Percentiles rank a stretch among this genome's conserved stretches.
Evolutionary conservation across 371 early-diverging fungal genomes (phyloP).

Genomic region (Polyrhizophydium stewartii): DNA sequence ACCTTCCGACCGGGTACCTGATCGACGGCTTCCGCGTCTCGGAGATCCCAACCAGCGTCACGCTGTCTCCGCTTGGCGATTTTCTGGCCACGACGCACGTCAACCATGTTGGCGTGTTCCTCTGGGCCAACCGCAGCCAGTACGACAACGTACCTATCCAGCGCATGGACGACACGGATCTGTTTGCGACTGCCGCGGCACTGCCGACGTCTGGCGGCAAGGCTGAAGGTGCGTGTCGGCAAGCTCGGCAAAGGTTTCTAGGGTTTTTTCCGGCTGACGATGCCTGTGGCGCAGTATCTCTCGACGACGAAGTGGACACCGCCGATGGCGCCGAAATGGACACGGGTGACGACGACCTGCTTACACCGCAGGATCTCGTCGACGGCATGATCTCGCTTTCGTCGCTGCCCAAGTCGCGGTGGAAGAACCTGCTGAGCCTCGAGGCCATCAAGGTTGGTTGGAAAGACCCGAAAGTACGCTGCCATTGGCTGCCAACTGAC

Average conservation of each 20-base stretch:
- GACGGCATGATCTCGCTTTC: constrained; percentile 84
- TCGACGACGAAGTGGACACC: constrained; percentile 5
- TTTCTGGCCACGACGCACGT: constrained; percentile 90
- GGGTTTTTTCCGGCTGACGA: too few relatives aligned
- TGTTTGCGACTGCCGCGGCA: constrained; percentile 7
- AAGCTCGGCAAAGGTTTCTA: too few relatives aligned
- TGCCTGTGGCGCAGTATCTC: background rate
- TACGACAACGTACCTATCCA: constrained; percentile 64
- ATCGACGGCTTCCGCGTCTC: constrained; percentile 73
- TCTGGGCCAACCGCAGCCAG: constrained; percentile 86
- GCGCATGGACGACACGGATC: constrained; percentile 58
- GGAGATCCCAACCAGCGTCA: constrained; percentile 74
- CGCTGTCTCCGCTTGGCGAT: constrained; percentile 88
- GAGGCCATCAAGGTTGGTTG: constrained; percentile 79
- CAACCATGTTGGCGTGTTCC: constrained; percentile 82
- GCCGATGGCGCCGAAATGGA: constrained; percentile 6
- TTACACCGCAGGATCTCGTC: constrained; percentile 60
- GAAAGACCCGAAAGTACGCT: background rate
- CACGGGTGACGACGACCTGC: background rate
- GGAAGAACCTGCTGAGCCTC: constrained; percentile 84
- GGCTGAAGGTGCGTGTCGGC: background rate
- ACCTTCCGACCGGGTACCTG: constrained; percentile 85
- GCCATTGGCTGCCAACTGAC: background rate
- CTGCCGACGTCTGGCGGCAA: background rate
- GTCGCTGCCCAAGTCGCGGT: constrained; percentile 73